phyloP scores from a whole-genome alignment of 2,329 filamentous ascomycete genomes.

The Conoideocrella luteorostrata region DNA sequence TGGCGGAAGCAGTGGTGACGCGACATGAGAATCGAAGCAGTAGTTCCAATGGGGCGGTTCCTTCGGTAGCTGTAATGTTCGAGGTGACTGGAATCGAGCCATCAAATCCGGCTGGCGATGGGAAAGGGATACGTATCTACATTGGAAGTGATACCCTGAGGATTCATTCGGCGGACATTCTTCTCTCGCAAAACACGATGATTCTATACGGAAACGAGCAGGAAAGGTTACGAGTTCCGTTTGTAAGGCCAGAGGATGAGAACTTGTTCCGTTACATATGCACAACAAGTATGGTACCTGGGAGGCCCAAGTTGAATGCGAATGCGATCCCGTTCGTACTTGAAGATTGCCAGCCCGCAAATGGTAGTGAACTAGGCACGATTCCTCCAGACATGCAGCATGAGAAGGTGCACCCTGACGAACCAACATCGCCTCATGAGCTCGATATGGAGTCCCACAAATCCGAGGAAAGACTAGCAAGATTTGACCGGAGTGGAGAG shows the following conservation, averaged over 20 bases:
- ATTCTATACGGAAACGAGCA: constrained; percentile 80
- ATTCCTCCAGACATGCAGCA: constrained; percentile 9
- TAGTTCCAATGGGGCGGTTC: constrained; percentile 65
- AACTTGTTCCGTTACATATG: constrained; percentile 69
- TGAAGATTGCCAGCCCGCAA: constrained; percentile 23
- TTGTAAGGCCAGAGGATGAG: constrained; percentile 88
- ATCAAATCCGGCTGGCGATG: constrained; percentile 24
- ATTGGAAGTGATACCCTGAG: constrained; percentile 84
- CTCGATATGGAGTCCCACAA: constrained; percentile 28
- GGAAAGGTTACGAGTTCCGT: constrained; percentile 81
- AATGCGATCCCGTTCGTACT: constrained; percentile 36
- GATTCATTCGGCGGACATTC: constrained; percentile 78
- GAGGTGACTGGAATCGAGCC: constrained; percentile 59
- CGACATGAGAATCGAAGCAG: constrained; percentile 65
- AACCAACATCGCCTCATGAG: constrained; percentile 29
- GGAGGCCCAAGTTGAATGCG: constrained; percentile 54
- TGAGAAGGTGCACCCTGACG: constrained; percentile 19
- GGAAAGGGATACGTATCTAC: constrained; percentile 72
- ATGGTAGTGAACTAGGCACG: neutral
- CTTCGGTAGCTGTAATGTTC: constrained; percentile 74
- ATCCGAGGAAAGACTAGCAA: constrained; percentile 25
- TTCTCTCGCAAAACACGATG: constrained; percentile 89
- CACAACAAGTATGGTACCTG: constrained; percentile 51
- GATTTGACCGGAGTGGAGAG: constrained; percentile 40
- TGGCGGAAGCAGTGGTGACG: constrained; percentile 82